Percentiles rank a stretch among this genome's conserved stretches.
Conservation (phyloP, 306 rosid genomes). For the Alnus glutinosa region DNA sequence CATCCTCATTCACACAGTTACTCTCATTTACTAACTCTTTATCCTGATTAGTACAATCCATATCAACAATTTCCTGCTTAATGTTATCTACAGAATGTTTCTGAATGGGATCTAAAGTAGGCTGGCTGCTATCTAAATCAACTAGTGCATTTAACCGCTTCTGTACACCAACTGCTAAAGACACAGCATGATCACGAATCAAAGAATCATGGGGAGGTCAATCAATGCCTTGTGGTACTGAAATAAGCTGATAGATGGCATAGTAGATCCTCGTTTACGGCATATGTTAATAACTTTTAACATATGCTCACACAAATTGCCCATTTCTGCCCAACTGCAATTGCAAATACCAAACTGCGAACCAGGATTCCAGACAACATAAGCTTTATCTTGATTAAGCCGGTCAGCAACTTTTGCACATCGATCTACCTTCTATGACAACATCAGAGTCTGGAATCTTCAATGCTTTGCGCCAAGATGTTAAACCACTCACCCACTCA, state of each 20-base stretch:
- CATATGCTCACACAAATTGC: constrained; percentile 81
- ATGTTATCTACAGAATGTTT: constrained; percentile 22
- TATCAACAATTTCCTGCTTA: constrained; percentile 24
- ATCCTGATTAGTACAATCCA: constrained; percentile 22
- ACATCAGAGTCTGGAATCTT: constrained; percentile 67
- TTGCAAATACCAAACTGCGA: constrained; percentile 69
- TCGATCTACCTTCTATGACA: constrained; percentile 45
- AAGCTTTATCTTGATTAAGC: constrained; percentile 46
- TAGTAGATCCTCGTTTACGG: constrained; percentile 40
- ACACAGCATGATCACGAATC: constrained; percentile 75
- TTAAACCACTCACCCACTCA: constrained; percentile 86
- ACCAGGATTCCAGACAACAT: constrained; percentile 74
- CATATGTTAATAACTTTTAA: constrained; percentile 58
- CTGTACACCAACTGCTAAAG: constrained; percentile 73
- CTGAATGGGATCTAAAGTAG: constrained; percentile 32
- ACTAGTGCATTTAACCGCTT: constrained; percentile 51
- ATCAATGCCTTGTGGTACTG: constrained; percentile 69
- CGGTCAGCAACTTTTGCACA: constrained; percentile 63
- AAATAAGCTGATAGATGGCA: constrained; percentile 60
- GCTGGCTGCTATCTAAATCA: constrained; percentile 38
- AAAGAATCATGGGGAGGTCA: constrained; percentile 78
- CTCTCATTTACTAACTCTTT: constrained; percentile 21
- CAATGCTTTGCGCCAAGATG: constrained; percentile 84
- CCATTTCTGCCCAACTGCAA: constrained; percentile 81
- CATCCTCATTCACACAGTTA: constrained; percentile 11